Percentiles rank a stretch among this genome's conserved stretches.
phyloP scores from a whole-genome alignment of 2,329 filamentous ascomycete genomes.

The Sodiomyces alkalinus region DNA sequence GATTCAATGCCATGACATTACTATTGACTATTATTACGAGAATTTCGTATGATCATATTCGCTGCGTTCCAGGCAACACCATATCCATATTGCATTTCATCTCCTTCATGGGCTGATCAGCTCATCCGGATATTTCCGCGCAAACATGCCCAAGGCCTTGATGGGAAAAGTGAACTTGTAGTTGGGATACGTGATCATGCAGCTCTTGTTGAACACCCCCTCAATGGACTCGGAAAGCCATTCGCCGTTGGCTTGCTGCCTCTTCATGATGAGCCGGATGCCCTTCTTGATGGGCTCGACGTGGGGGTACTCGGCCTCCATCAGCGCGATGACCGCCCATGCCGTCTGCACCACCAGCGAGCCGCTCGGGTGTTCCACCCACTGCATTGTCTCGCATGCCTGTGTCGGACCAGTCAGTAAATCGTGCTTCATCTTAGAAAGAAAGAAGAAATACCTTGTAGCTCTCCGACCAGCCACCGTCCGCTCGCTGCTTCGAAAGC shows the following conservation, averaged over 20 bases:
- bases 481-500: slow-evolving; percentile 65
- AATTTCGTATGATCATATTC: too few species aligned
- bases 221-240: slow-evolving; percentile 95
- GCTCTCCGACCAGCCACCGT: slow-evolving; percentile 94
- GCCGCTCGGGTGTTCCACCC: slow-evolving; percentile 55
- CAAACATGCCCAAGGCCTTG: slow-evolving; percentile 86
- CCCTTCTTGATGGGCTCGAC: slow-evolving; percentile 56
- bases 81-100: too few species aligned
- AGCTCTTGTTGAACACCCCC: slow-evolving; percentile 97
- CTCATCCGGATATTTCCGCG: slow-evolving; percentile 53
- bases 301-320: slow-evolving; percentile 73
- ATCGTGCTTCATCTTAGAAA: slow-evolving; percentile 1
- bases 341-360: slow-evolving; percentile 91
- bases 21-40: slow-evolving; percentile 1
- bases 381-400: slow-evolving; percentile 64
- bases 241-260: slow-evolving; percentile 80
- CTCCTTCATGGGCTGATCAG: slow-evolving; percentile 31
- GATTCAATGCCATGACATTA: too few species aligned
- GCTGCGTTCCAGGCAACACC: too few species aligned
- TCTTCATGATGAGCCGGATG: slow-evolving; percentile 65
- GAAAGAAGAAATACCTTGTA: slow-evolving; percentile 42
- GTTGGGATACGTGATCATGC: slow-evolving; percentile 98
- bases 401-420: slow-evolving; percentile 16
- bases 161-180: slow-evolving; percentile 96
- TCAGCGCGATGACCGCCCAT: slow-evolving; percentile 71